These are phyloP conservation scores for Saccharum officinarum DNA, from an alignment of 176 grass and related monocot genomes.

Conservation along the genomic window DNA sequence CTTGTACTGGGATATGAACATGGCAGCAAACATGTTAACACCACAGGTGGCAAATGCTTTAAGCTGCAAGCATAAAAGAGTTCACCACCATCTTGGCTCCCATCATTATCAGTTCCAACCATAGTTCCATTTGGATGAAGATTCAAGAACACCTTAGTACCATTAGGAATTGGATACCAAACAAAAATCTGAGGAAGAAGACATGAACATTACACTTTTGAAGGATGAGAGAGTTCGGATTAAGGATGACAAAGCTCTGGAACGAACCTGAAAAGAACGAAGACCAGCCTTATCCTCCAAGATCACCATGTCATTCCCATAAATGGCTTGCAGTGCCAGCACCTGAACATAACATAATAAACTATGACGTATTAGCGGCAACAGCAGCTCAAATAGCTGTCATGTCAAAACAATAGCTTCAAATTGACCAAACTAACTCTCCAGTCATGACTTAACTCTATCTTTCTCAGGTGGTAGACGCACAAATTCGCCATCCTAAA, in stretches of 20 bases:
- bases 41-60: conserved; percentile 49
- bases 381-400: background rate
- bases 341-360: conserved; percentile 42
- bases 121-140: conserved; percentile 33
- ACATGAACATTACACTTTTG: background rate
- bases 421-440: background rate
- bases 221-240: background rate
- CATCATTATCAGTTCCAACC: conserved; percentile 31
- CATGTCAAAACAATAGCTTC: background rate
- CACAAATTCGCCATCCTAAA: background rate
- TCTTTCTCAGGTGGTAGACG: background rate
- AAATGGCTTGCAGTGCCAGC: conserved; percentile 63
- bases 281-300: conserved; percentile 43
- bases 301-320: conserved; percentile 49
- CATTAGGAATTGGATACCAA: conserved; percentile 39
- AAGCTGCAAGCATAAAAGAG: conserved; percentile 52
- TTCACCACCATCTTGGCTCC: conserved; percentile 15
- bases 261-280: conserved; percentile 59
- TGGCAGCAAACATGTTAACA: conserved; percentile 56
- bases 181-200: conserved; percentile 39
- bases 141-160: conserved; percentile 40
- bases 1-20: conserved; percentile 56
- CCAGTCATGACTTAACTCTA: background rate
- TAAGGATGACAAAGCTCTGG: background rate
- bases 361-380: background rate